These are phyloP conservation scores for Sphaerostilbella broomeana DNA, from an alignment of 2,329 filamentous ascomycete genomes.

Conservation along the genomic window DNA sequence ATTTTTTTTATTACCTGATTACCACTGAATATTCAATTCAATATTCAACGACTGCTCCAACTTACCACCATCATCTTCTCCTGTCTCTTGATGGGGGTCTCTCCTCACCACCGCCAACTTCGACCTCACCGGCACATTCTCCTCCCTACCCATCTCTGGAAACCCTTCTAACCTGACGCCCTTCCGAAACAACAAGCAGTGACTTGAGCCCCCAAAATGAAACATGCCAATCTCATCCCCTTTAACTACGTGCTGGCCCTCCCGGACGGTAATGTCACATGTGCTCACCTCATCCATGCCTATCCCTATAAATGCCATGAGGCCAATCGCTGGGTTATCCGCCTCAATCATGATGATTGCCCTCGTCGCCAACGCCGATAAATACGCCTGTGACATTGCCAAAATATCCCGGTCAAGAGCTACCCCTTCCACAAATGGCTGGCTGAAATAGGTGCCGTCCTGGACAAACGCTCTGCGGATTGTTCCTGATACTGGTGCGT, in stretches of 20 bases:
- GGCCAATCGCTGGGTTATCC: constrained; percentile 58
- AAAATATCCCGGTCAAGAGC: constrained; percentile 37
- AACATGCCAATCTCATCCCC: constrained; percentile 73
- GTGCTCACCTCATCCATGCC: constrained; percentile 74
- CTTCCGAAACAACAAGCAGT: constrained; percentile 61
- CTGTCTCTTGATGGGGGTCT: too few species aligned
- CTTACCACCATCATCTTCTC: too few species aligned
- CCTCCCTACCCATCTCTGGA: constrained; percentile 28
- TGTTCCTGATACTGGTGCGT: constrained; percentile 58
- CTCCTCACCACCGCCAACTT: constrained; percentile 29
- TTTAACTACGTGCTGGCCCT: constrained; percentile 61
- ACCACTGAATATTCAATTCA: too few species aligned
- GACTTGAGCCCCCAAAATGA: constrained; percentile 68
- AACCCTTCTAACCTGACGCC: constrained; percentile 42
- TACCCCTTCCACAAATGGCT: constrained; percentile 37
- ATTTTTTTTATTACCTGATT: too few species aligned
- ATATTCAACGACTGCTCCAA: too few species aligned
- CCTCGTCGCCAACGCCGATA: constrained; percentile 61
- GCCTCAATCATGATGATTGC: constrained; percentile 66
- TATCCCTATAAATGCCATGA: constrained; percentile 64
- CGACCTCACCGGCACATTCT: constrained; percentile 36
- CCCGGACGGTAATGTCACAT: constrained; percentile 62
- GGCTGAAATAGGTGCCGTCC: constrained; percentile 63
- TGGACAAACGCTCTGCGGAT: constrained; percentile 51
- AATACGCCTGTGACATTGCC: constrained; percentile 54